phyloP scores from a whole-genome alignment of 139 green algal species.

The Zygnema circumcarinatum region DNA sequence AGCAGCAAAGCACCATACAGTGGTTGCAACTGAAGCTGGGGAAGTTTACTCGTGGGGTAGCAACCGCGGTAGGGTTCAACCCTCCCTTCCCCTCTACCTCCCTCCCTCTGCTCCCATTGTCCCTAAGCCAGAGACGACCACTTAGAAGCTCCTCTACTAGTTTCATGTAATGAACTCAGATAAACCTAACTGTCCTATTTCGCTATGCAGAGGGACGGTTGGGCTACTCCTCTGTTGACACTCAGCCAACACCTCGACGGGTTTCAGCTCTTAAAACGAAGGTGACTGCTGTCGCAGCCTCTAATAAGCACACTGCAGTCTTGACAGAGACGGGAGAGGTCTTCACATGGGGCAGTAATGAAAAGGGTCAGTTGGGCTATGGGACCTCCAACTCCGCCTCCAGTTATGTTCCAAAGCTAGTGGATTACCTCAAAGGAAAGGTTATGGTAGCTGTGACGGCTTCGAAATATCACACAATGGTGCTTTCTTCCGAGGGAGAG shows the following conservation, averaged over 20 bases:
- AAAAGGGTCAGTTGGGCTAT: constrained; percentile 58
- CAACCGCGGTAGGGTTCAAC: constrained; percentile 68
- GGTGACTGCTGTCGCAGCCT: constrained; percentile 39
- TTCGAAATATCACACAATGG: constrained; percentile 89
- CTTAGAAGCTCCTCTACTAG: not conserved
- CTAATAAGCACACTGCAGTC: constrained; percentile 58
- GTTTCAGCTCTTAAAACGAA: constrained; percentile 27
- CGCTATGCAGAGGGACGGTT: constrained; percentile 49
- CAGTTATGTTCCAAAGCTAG: constrained; percentile 33
- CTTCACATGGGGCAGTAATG: constrained; percentile 60
- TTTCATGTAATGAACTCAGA: not conserved
- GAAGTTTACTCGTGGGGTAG: constrained; percentile 89
- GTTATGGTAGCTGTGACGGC: constrained; percentile 70
- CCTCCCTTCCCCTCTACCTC: too few species aligned
- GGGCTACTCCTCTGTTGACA: constrained; percentile 52
- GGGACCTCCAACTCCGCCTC: constrained; percentile 38
- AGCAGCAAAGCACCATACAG: constrained; percentile 87
- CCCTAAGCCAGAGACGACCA: too few species aligned
- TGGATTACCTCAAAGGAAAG: constrained; percentile 50
- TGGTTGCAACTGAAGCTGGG: constrained; percentile 78
- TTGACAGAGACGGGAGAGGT: constrained; percentile 32
- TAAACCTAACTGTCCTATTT: not conserved
- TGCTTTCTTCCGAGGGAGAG: constrained; percentile 75
- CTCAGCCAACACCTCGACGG: constrained; percentile 48
- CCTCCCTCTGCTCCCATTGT: too few species aligned